Base-by-base conservation (phyloP, 768 basidiomycete species). In the Coprinopsis strossmayeri region DNA sequence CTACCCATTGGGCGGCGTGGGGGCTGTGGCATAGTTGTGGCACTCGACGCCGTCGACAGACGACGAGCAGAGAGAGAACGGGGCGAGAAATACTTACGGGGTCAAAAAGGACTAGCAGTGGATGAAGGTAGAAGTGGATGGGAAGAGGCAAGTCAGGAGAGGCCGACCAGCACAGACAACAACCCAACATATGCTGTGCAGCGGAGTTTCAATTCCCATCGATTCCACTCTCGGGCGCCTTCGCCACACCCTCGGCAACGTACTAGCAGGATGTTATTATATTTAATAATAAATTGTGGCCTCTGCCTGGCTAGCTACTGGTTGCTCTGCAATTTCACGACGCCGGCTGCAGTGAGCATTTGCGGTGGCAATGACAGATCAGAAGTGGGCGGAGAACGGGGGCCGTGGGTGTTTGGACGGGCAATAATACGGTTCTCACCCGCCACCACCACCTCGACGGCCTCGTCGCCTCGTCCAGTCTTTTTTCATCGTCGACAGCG, bases 161-260 rank as follows among this genome's bases (percentile, higher is more conserved):
- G 58, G 49, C 55, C 56, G 62, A 54, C 56, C 56, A 61, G 52
- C 55, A 58, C 64, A 66, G 69, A 69, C 71, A 70, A 64, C 63
- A 65, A 67, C 66, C 64, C 68, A 66, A 68, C 65, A 65, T 64
- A 67, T 64, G 65, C 63, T 65, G 63, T 76, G 77, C 54, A 34
- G 58, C 77, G 77, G 77, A 77, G 74, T 69, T 71, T 71, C 46
- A 78, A 74, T 43, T 38, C 23, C 15, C 13, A 27, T 20, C 35
- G 9, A 24, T 40, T 41, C 25, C 13, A n/a, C 24, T 35, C 7
- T 21, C 21, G 46, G 46, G 17, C 26, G n/a, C 46, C 46, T 30
- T 34, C 18, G 9, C n/a, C n/a, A n/a, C n/a, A n/a, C n/a, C n/a
- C n/a, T n/a, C n/a, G n/a, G n/a, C n/a, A n/a, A n/a, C n/a, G n/a